Conservation (phyloP, 495 filamentous ascomycete genomes). For the Penicillium canescens region DNA sequence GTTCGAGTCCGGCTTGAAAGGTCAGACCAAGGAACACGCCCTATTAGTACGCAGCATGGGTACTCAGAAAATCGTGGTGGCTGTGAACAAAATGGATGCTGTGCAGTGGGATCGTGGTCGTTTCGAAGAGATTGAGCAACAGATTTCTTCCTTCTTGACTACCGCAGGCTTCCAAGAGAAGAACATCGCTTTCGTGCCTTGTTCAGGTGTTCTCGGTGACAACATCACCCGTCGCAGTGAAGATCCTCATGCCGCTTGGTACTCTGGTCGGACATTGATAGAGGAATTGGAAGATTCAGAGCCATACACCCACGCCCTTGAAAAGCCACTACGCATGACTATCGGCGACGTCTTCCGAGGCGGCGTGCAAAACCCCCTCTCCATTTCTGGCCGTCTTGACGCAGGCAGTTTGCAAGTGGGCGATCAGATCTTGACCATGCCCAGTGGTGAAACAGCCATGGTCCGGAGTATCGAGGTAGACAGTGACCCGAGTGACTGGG, state of each 20-base stretch:
- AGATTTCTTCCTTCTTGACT: conserved; percentile 78
- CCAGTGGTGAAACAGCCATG: conserved; percentile 72
- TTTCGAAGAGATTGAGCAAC: conserved; percentile 82
- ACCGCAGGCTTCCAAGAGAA: conserved; percentile 76
- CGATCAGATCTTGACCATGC: conserved; percentile 76
- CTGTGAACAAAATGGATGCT: conserved; percentile 91
- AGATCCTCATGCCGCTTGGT: conserved; percentile 68
- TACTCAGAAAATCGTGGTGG: conserved; percentile 81
- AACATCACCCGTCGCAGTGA: conserved; percentile 69
- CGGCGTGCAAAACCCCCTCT: conserved; percentile 68
- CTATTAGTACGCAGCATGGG: conserved; percentile 90
- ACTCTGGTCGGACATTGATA: conserved; percentile 74
- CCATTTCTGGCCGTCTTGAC: conserved; percentile 84
- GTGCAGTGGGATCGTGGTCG: conserved; percentile 77
- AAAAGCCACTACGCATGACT: conserved; percentile 81
- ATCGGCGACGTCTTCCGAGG: conserved; percentile 83
- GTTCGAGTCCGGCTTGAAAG: conserved; percentile 90
- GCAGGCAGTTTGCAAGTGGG: conserved; percentile 81
- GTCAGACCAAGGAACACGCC: conserved; percentile 93
- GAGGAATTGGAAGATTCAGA: conserved; percentile 81
- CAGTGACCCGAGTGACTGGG: conserved; percentile 75
- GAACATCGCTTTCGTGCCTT: conserved; percentile 83
- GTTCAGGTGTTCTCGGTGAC: conserved; percentile 83
- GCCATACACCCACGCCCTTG: conserved; percentile 65
- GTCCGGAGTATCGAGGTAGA: conserved; percentile 79